Percentiles rank a stretch among this genome's conserved stretches.
Conservation (phyloP, 164 flowering plant species). For the Vitis labrusca region DNA sequence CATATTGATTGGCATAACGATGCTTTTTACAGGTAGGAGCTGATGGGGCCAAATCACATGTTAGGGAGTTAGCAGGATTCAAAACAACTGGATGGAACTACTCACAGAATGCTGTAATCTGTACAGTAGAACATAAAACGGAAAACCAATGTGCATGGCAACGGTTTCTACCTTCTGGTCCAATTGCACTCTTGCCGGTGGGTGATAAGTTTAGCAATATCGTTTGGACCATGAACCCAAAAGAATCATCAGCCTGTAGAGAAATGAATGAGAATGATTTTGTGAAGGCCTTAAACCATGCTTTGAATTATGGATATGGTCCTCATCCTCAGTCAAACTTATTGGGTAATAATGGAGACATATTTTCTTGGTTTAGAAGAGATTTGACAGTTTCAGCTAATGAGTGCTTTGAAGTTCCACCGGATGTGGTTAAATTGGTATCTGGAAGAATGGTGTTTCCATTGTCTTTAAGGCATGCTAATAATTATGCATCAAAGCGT, state of each 20-base stretch:
- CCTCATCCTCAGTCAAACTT: constrained; percentile 68
- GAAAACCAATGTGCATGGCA: constrained; percentile 95
- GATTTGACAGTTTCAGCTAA: constrained; percentile 33
- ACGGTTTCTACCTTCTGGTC: constrained; percentile 89
- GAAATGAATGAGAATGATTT: constrained; percentile 69
- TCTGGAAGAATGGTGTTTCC: constrained; percentile 94
- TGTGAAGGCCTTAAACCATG: constrained; percentile 69
- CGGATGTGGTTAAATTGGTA: constrained; percentile 64
- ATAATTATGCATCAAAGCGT: constrained; percentile 62
- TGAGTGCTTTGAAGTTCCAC: constrained; percentile 81
- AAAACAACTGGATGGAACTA: constrained; percentile 90
- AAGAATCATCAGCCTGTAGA: constrained; percentile 58
- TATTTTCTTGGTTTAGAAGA: constrained; percentile 50
- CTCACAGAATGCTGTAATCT: constrained; percentile 87
- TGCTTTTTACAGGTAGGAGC: constrained; percentile 74
- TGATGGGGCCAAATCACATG: constrained; percentile 16
- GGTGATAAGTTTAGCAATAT: constrained; percentile 93
- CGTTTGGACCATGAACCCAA: constrained; percentile 95
- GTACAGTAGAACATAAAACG: constrained; percentile 76
- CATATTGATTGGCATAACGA: neutral
- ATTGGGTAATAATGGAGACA: constrained; percentile 22
- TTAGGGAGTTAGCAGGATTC: constrained; percentile 79
- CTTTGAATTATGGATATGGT: constrained; percentile 84
- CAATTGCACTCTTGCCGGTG: constrained; percentile 90
- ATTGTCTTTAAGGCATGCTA: constrained; percentile 79